These are phyloP conservation scores for Backusella westeae DNA, from an alignment of 192 early-diverging fungal genomes.

Conservation along the genomic window DNA sequence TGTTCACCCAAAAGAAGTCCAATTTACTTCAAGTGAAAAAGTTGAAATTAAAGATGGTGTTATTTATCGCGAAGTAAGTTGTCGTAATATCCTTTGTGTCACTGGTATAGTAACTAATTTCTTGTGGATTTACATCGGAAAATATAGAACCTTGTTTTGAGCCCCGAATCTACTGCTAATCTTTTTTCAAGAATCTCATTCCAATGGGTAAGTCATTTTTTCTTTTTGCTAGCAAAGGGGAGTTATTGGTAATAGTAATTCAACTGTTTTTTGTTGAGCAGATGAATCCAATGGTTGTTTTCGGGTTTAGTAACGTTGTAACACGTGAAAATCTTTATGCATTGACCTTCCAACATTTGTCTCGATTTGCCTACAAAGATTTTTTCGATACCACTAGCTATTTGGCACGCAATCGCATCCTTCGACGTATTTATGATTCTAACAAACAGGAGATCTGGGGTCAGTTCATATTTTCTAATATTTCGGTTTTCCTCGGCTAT, in stretches of 20 bases:
- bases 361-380: slow-evolving; percentile 2
- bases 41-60: slow-evolving; percentile 5
- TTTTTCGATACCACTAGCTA: not conserved
- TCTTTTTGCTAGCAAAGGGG: not conserved
- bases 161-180: slow-evolving; percentile 21
- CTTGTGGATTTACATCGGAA: not conserved
- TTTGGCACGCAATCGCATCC: not conserved
- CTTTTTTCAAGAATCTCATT: slow-evolving; percentile 18
- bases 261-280: not conserved
- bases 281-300: slow-evolving; percentile 11
- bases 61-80: slow-evolving; percentile 22
- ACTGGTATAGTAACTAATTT: not conserved
- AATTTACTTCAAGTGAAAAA: not conserved
- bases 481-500: slow-evolving; percentile 32
- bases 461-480: slow-evolving; percentile 17
- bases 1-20: slow-evolving; percentile 11
- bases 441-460: slow-evolving; percentile 25
- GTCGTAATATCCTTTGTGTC: not conserved
- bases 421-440: slow-evolving; percentile 15
- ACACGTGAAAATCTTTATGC: slow-evolving; percentile 16
- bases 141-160: slow-evolving; percentile 4
- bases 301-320: slow-evolving; percentile 1
- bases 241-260: not conserved
- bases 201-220: slow-evolving; percentile 13
- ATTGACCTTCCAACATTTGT: slow-evolving; percentile 8